Evolutionary conservation across 2,329 filamentous ascomycete genomes (phyloP).

Genomic region (Sphaerulina musiva): DNA sequence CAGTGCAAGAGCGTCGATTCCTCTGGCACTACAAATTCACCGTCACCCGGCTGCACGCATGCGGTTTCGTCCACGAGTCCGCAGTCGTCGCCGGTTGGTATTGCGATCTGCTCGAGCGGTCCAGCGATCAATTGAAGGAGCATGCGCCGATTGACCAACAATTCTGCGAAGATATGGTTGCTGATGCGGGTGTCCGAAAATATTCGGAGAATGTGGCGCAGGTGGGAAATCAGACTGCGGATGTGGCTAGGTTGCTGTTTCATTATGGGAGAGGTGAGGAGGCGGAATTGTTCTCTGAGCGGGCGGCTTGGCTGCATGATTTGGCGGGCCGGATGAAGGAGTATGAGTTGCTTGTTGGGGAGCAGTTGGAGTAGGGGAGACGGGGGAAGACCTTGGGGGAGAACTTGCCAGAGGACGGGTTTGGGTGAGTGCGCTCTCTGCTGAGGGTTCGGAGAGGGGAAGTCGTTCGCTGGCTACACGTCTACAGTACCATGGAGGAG

Average conservation of each 20-base stretch:
- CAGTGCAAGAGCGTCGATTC: constrained; percentile 10
- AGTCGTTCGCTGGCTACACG: too few species aligned
- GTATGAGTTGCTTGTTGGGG: not conserved
- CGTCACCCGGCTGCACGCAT: constrained; percentile 10
- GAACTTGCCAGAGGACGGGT: too few species aligned
- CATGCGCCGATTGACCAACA: not conserved
- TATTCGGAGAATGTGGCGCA: constrained; percentile 1
- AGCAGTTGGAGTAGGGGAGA: constrained; percentile 3
- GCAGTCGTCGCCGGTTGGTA: constrained; percentile 1
- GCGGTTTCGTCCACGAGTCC: not conserved
- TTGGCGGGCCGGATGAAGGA: constrained; percentile 7
- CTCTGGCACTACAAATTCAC: constrained; percentile 6
- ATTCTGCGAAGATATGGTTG: not conserved
- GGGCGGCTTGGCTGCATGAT: constrained; percentile 10
- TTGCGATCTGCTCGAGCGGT: constrained; percentile 6
- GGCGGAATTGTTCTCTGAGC: constrained; percentile 13
- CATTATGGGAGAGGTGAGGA: constrained; percentile 16
- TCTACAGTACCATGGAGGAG: too few species aligned
- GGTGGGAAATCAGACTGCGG: constrained; percentile 8
- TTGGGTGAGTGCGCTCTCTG: too few species aligned
- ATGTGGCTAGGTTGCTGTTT: constrained; percentile 13
- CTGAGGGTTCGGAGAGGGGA: too few species aligned
- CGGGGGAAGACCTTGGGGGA: too few species aligned
- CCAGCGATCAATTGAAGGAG: not conserved
- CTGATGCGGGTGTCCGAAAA: constrained; percentile 1